Percentiles rank a stretch among this genome's conserved stretches.
phyloP scores from a whole-genome alignment of 345 rosid genomes.

The Atalantia buxifolia region DNA sequence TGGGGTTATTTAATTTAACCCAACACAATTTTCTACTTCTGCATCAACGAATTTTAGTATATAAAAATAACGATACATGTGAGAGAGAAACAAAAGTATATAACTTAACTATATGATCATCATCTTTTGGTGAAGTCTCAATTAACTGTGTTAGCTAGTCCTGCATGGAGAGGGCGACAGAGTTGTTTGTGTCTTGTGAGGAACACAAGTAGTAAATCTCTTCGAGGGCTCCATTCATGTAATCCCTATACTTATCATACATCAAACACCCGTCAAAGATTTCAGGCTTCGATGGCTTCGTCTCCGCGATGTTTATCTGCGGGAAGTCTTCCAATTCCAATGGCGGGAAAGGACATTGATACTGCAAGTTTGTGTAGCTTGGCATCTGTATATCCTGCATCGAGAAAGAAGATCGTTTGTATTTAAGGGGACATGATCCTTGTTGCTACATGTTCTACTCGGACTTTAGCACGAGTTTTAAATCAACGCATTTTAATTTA shows the following conservation, averaged over 20 bases:
- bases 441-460: neutral
- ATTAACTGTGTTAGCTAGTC: neutral
- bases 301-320: constrained; percentile 33
- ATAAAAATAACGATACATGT: neutral
- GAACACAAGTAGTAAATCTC: constrained; percentile 42
- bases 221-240: constrained; percentile 41
- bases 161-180: constrained; percentile 23
- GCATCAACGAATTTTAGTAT: constrained; percentile 16
- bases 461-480: too few relatives aligned
- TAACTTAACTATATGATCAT: neutral
- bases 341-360: constrained; percentile 43
- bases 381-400: constrained; percentile 38
- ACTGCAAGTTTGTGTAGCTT: constrained; percentile 22
- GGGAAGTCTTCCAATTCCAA: constrained; percentile 53
- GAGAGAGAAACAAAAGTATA: constrained; percentile 10
- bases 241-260: constrained; percentile 32
- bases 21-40: constrained; percentile 11
- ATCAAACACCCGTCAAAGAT: constrained; percentile 27
- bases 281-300: constrained; percentile 22
- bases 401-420: neutral
- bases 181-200: constrained; percentile 23
- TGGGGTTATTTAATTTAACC: constrained; percentile 12
- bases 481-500: too few relatives aligned
- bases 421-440: neutral
- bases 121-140: neutral